Evolutionary conservation across 768 basidiomycete species (phyloP).

Genomic region (Floccularia luteovirens): DNA sequence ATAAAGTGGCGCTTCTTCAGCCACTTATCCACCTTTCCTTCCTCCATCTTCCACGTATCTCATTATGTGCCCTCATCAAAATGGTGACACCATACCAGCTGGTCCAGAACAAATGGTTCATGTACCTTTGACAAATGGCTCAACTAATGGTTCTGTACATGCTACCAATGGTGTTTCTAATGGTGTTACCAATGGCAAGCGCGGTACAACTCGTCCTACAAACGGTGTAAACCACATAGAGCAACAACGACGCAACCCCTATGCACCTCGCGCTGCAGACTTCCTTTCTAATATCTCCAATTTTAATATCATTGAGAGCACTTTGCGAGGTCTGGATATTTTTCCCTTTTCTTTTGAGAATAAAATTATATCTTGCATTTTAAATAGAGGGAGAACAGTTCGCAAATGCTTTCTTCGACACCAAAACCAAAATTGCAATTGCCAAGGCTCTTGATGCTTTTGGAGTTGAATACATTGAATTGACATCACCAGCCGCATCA

Average conservation of each 20-base stretch:
- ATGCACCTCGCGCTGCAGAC: slow-evolving; percentile 86
- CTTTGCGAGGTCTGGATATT: slow-evolving; percentile 86
- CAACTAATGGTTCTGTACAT: no score
- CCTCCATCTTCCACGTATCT: slow-evolving; percentile 4
- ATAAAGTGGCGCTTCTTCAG: slow-evolving; percentile 4
- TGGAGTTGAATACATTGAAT: slow-evolving; percentile 98
- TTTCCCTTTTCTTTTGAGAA: slow-evolving; percentile 7
- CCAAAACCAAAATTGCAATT: slow-evolving; percentile 99
- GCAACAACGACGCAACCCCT: slow-evolving; percentile 58
- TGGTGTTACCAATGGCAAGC: slow-evolving; percentile 32
- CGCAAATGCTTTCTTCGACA: slow-evolving; percentile 99
- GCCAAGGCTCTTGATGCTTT: slow-evolving; percentile 97
- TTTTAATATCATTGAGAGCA: slow-evolving; percentile 96
- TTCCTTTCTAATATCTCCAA: slow-evolving; percentile 90
- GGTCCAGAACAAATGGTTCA: slow-evolving; percentile 62
- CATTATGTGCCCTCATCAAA: slow-evolving; percentile 60
- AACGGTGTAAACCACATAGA: slow-evolving; percentile 23
- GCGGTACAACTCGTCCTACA: slow-evolving; percentile 28
- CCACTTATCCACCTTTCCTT: slow-evolving; percentile 9
- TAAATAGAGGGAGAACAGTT: slow-evolving; percentile 93
- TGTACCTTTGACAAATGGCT: slow-evolving; percentile 48
- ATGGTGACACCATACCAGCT: slow-evolving; percentile 36
- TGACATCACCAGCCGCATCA: slow-evolving; percentile 96
- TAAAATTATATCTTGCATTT: slow-evolving; percentile 8
- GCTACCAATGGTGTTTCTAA: no score